phyloP scores from a whole-genome alignment of 2,329 filamentous ascomycete genomes.

The Emydomyces testavorans region DNA sequence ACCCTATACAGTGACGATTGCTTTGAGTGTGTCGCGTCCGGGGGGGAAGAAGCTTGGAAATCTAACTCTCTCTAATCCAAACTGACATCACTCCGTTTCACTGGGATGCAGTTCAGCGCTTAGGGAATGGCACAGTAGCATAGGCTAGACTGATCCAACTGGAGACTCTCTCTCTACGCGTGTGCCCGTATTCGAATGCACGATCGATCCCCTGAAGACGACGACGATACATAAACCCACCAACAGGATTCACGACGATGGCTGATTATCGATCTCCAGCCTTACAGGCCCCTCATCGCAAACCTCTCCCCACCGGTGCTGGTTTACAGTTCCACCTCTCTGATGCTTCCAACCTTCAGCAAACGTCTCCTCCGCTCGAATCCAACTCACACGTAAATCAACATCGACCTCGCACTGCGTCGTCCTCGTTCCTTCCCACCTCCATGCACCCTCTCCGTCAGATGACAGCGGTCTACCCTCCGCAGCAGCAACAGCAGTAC shows the following conservation, averaged over 20 bases:
- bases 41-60: neutral
- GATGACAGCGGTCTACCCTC: constrained; percentile 11
- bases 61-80: neutral
- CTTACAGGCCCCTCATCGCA: constrained; percentile 16
- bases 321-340: constrained; percentile 17
- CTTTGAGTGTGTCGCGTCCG: too few relatives aligned
- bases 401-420: constrained; percentile 14
- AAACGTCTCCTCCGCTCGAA: constrained; percentile 1
- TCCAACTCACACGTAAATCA: constrained; percentile 6
- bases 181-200: constrained; percentile 4
- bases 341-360: constrained; percentile 4
- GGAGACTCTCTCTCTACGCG: too few relatives aligned
- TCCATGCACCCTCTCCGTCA: constrained; percentile 14
- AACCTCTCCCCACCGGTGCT: constrained; percentile 14
- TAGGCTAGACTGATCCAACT: too few relatives aligned
- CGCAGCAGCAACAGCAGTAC: constrained; percentile 8
- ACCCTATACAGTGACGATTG: too few relatives aligned
- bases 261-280: constrained; percentile 17
- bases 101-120: neutral
- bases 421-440: constrained; percentile 14
- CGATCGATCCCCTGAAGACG: too few relatives aligned
- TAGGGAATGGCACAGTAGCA: neutral
- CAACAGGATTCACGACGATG: too few relatives aligned
- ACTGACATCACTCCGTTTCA: neutral
- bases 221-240: too few relatives aligned